Base-by-base conservation (phyloP, 305 asterid species). In the Caryopteris hybrid region DNA sequence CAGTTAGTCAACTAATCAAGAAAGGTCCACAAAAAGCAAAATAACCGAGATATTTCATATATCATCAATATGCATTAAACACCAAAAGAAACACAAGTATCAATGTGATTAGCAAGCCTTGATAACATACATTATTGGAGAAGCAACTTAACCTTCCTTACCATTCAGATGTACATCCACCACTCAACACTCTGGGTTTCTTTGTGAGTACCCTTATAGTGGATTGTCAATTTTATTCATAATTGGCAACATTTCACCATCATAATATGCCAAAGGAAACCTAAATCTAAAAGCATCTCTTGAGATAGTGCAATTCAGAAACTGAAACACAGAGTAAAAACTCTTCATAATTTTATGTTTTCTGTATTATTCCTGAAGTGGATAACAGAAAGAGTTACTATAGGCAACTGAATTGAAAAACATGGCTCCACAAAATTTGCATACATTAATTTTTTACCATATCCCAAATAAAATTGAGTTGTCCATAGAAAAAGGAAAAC, bases 401-500 rank as follows among this genome's bases (percentile, higher is more conserved):
- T 4, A 25, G 4, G 31, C 31, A 25, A 25, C 31, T 25, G 31
- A 25, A 25, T 25, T 25, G 31, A 25, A 25, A 1, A 25, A 25
- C 4, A 25, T 25, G 31, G 31, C 31, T 25, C 31, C 4, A 25
- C 31, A 25, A 25, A 25, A 25, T 25, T 25, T 25, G 31, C 31
- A 25, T 25, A 25, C 4, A 25, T 1, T 25, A 25, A 25, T 12
- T 45, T 12, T 23, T 41, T 21, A 33, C 14, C 42, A 27, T 23
- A 43, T 12, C 38, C 42, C 16, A 36, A 42, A 53, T 43, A 22
- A 61, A 71, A 1, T 58, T 13, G 18, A 17, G 66, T 20, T 33
- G 43, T 33, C 66, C 20, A 36, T 57, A 45, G 5, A 39, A 64
- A 65, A 67, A 73, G 39, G 74, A 41, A 76, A 43, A 74, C 94